Base-by-base conservation (phyloP, 1,284 basidiomycete species). In the Microbotryum lychnidis-dioicae region DNA sequence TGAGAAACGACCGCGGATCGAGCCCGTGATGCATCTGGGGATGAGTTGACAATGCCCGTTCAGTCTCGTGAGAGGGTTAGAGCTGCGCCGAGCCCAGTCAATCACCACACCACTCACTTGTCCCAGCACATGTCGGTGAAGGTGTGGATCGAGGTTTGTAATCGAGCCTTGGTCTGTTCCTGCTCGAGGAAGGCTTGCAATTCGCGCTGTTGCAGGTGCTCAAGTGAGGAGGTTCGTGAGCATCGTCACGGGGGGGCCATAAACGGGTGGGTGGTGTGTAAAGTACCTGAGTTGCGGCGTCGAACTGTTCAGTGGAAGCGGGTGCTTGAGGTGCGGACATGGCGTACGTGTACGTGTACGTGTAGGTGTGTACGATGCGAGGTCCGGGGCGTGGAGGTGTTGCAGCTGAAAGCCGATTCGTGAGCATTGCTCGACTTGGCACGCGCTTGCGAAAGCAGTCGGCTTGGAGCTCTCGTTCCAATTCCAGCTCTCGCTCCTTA, bases 121-220 rank as follows among this genome's bases (percentile, higher is more conserved):
- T 91, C 89, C 89, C 90, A 93, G 75, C 87, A 90, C 76, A 84
- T 83, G 70, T 80, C 81, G 20, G 87, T 89, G 69, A 89, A 80
- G 56, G 77, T 80, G 68, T 87, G 87, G 56, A 88, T 83, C 42
- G 74, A 75, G 25, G 76, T 79, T 73, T 94, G 86, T 46, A 93
- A 73, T 67, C 84, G 82, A 50, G 89, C 87, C 78, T 90, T 87
- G 10, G 87, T 84, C 76, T 94, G 91, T 76, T 96, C 87, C 67
- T 84, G 83, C 71, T 92, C 89, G 62, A 97, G 78, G 78, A 93
- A 94, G 37, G 79, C 75, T 58, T 84, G 79, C 60, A 97, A 83
- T 76, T 97, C 93, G 77, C 86, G 87, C 90, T 92, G 55, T 96
- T 42, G 37, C 37, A 42, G 55, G 96, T 18, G 37, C 37, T 18